Conservation (phyloP, 2,329 filamentous ascomycete genomes). For the Huntiella bhutanensis region DNA sequence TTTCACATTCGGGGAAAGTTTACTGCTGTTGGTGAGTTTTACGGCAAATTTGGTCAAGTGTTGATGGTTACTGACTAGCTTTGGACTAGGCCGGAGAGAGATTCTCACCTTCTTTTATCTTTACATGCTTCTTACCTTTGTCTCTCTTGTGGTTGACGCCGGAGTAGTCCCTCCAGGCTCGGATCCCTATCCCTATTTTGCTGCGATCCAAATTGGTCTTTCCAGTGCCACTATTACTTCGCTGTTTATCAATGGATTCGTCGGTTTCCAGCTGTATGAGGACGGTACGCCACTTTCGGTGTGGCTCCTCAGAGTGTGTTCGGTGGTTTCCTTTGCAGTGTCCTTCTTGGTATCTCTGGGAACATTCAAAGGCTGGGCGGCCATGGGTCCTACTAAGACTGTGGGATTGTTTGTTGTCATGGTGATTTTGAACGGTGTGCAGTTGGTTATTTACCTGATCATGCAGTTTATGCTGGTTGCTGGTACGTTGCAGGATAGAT, state of each 20-base stretch:
- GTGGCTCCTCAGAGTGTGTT: slow-evolving; percentile 72
- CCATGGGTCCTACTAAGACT: slow-evolving; percentile 68
- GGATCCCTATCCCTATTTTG: slow-evolving; percentile 73
- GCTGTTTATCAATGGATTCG: slow-evolving; percentile 89
- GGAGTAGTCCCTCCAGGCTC: slow-evolving; percentile 78
- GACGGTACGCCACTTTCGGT: slow-evolving; percentile 86
- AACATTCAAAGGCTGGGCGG: slow-evolving; percentile 85
- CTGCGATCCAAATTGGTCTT: slow-evolving; percentile 69
- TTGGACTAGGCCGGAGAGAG: slow-evolving; percentile 37
- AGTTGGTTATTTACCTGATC: slow-evolving; percentile 64
- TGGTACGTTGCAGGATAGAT: slow-evolving; percentile 82
- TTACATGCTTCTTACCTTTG: slow-evolving; percentile 76
- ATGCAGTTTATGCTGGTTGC: slow-evolving; percentile 80
- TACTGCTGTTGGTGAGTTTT: slow-evolving; percentile 69
- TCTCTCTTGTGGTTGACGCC: slow-evolving; percentile 78
- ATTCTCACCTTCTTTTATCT: slow-evolving; percentile 90
- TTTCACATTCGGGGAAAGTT: slow-evolving; percentile 94
- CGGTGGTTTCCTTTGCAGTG: slow-evolving; percentile 64
- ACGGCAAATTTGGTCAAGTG: not conserved
- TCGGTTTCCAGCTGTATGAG: slow-evolving; percentile 95
- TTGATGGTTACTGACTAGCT: not conserved
- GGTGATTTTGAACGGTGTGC: slow-evolving; percentile 78
- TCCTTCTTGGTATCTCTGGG: slow-evolving; percentile 73
- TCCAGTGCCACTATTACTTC: slow-evolving; percentile 73
- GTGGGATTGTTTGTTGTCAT: slow-evolving; percentile 78